Base-by-base conservation (phyloP, 2,329 filamentous ascomycete species). In the Penicillium sp. region DNA sequence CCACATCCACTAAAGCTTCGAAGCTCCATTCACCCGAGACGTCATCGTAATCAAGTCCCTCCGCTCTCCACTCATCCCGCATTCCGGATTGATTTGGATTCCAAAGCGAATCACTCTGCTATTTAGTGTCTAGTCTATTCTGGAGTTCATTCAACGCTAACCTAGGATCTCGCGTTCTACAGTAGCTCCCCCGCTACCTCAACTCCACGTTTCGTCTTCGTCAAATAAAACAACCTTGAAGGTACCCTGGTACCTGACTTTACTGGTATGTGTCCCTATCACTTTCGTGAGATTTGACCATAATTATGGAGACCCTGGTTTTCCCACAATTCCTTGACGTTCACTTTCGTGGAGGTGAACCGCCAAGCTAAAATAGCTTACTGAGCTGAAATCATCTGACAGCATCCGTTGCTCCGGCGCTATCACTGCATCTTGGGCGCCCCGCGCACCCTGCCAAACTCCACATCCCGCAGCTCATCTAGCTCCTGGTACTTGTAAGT, bases 401-500 rank as follows among this genome's bases (percentile, higher is more conserved):
- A 53, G 61, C 62, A 67, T 72, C 70, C 70, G 69, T 72, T 72
- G 61, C 68, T 59, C 70, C 70, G 70, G 63, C 59, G 59, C 63
- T 62, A 65, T 57, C 53, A 57, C 53, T 54, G 46, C 49, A 26
- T 51, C 15, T 44, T 25, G 15, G 25, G 56, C 56, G 54, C 56
- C 42, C 31, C 2, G 33, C 29, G 22, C 15, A n/a, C 5, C 40
- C 20, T 20, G 25, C 26, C 18, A 33, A 22, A 44, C 40, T n/a
- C 37, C 37, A 31, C 41, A 22, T 40, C 37, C 35, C 31, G 18
- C 31, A 18, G 4, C 20, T 37, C 9, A 14, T 49, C 31, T 26
- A 49, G 23, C 8, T 23, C 23, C 46, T 35, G 14, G 25, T 18
- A 27, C 44, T 47, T 18, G 33, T 47, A 49, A 53, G 23, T 54